These are phyloP conservation scores for Leonotis leonurus DNA, from an alignment of 257 asterid species.

Conservation along the genomic window DNA sequence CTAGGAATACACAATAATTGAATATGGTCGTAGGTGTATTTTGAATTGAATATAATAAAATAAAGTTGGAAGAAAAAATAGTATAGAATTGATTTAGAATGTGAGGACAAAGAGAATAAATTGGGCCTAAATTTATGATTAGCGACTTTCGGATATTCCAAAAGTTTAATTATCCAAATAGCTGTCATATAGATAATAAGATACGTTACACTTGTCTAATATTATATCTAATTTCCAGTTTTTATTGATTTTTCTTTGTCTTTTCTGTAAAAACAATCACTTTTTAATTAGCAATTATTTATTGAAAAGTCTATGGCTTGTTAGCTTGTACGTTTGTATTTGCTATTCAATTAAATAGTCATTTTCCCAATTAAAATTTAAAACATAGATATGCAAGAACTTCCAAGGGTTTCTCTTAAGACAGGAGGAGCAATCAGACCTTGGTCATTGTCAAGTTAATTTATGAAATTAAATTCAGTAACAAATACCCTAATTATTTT, in stretches of 20 bases:
- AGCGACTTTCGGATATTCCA: background rate
- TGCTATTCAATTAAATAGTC: too few relatives aligned
- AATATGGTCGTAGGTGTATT: background rate
- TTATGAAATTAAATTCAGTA: too few relatives aligned
- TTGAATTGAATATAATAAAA: background rate
- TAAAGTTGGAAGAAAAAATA: background rate
- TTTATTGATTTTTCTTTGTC: background rate
- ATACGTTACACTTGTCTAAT: background rate
- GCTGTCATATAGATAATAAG: background rate
- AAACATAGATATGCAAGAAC: too few relatives aligned
- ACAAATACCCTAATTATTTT: too few relatives aligned
- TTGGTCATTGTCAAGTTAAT: too few relatives aligned
- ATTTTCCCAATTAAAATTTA: too few relatives aligned
- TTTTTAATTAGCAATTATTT: background rate
- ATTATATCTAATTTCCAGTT: background rate
- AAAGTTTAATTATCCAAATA: slow-evolving; percentile 1
- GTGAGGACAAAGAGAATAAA: background rate
- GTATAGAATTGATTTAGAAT: background rate
- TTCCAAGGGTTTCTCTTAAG: too few relatives aligned
- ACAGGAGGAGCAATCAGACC: too few relatives aligned
- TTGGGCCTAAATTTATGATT: too few relatives aligned
- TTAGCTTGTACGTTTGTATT: background rate
- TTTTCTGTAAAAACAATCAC: background rate
- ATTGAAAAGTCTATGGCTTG: background rate
- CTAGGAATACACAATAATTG: background rate